Conservation (phyloP, 805 yeast genomes). For the Teunomyces funiuensis region DNA sequence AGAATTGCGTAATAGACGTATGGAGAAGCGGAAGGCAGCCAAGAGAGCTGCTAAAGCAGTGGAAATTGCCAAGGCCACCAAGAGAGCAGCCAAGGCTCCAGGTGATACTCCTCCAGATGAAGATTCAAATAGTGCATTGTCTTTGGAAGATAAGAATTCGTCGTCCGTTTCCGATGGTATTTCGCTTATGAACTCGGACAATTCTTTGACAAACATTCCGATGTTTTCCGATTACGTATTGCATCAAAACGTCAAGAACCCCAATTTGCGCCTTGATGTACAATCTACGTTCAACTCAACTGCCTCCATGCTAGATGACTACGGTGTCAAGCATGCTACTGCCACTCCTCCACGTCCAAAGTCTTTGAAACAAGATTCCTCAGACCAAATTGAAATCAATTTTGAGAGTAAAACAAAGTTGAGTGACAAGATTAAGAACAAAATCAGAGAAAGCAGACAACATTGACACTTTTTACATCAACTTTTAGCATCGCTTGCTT, state of each 20-base stretch:
- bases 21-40: slow-evolving; percentile 24
- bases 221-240: slow-evolving; percentile 53
- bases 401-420: slow-evolving; percentile 24
- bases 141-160: slow-evolving; percentile 21
- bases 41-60: slow-evolving; percentile 14
- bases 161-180: slow-evolving; percentile 57
- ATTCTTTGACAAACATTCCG: slow-evolving; percentile 64
- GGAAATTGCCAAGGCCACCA: slow-evolving; percentile 8
- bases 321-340: slow-evolving; percentile 12
- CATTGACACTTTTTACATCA: not conserved
- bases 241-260: slow-evolving; percentile 30
- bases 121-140: slow-evolving; percentile 19
- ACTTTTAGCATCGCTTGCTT: not conserved
- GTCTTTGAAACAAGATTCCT: slow-evolving; percentile 22
- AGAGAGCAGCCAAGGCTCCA: not conserved
- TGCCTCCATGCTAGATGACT: slow-evolving; percentile 35
- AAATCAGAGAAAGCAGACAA: slow-evolving; percentile 37
- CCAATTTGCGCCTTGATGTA: slow-evolving; percentile 19
- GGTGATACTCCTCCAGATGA: slow-evolving; percentile 9
- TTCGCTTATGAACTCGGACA: slow-evolving; percentile 61
- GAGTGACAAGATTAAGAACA: slow-evolving; percentile 34
- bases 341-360: slow-evolving; percentile 6
- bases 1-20: slow-evolving; percentile 45
- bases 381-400: slow-evolving; percentile 33
- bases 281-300: slow-evolving; percentile 30